These are phyloP conservation scores for Globisporangium nagaii DNA, from an alignment of 352 stramenopile genomes.

Conservation along the genomic window DNA sequence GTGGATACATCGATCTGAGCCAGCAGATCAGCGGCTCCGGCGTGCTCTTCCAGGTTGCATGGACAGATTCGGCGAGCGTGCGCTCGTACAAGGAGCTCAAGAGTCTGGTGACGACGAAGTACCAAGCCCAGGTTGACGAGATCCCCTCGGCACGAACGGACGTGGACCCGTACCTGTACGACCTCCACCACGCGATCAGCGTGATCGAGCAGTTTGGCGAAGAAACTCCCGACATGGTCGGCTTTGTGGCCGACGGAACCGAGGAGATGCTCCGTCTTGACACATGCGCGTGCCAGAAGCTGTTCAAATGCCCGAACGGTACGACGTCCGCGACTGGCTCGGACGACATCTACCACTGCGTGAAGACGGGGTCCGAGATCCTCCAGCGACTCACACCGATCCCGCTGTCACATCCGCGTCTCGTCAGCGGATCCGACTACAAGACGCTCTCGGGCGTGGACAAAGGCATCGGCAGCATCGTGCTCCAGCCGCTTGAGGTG, in stretches of 20 bases:
- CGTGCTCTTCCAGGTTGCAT: slow-evolving; percentile 64
- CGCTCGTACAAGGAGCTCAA: slow-evolving; percentile 78
- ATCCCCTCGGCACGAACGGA: slow-evolving; percentile 20
- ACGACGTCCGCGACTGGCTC: slow-evolving; percentile 70
- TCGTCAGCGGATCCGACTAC: slow-evolving; percentile 64
- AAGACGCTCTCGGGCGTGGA: slow-evolving; percentile 65
- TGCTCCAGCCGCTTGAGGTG: slow-evolving; percentile 88
- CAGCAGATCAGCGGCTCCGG: slow-evolving; percentile 18
- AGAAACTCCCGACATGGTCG: slow-evolving; percentile 70
- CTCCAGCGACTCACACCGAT: slow-evolving; percentile 85
- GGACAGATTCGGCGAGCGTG: slow-evolving; percentile 55
- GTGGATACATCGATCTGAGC: slow-evolving; percentile 21
- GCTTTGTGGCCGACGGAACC: slow-evolving; percentile 33
- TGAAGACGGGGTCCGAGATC: slow-evolving; percentile 88
- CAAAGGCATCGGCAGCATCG: slow-evolving; percentile 54
- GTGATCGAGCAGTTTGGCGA: slow-evolving; percentile 87
- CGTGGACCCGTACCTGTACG: slow-evolving; percentile 91
- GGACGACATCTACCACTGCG: slow-evolving; percentile 82
- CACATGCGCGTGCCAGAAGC: slow-evolving; percentile 89
- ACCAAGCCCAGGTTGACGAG: slow-evolving; percentile 18
- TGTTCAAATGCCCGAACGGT: slow-evolving; percentile 94
- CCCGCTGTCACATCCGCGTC: slow-evolving; percentile 38
- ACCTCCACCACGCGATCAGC: slow-evolving; percentile 85
- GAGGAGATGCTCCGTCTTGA: slow-evolving; percentile 74
- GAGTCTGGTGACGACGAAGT: slow-evolving; percentile 34